Evolutionary conservation across 306 rosid species (phyloP).

Genomic region (Vachellia collinsii): DNA sequence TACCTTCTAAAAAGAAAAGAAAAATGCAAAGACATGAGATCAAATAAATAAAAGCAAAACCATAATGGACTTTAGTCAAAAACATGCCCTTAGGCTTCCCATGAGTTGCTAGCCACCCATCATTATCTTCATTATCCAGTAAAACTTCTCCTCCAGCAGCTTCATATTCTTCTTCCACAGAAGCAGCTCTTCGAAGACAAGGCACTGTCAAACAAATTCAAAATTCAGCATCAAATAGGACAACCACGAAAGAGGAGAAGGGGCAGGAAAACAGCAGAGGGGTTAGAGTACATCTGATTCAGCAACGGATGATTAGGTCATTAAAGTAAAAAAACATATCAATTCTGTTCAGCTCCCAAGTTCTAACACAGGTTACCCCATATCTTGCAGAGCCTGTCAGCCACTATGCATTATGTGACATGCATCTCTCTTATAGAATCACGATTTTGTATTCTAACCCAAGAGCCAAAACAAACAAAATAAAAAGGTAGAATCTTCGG

Average conservation of each 20-base stretch:
- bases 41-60: constrained; percentile 13
- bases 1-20: constrained; percentile 53
- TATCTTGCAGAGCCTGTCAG: background rate
- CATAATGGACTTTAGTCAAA: constrained; percentile 9
- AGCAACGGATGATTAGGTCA: background rate
- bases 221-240: constrained; percentile 32
- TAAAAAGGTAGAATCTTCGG: background rate
- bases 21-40: constrained; percentile 13
- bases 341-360: background rate
- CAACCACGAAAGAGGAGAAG: background rate
- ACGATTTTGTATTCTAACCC: background rate
- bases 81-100: constrained; percentile 85
- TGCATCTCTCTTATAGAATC: background rate
- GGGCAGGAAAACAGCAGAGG: background rate
- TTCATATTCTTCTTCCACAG: constrained; percentile 95
- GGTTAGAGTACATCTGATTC: background rate
- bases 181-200: constrained; percentile 88
- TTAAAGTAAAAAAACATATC: background rate
- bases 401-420: background rate
- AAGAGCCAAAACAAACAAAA: background rate
- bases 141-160: constrained; percentile 96
- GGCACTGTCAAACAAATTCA: constrained; percentile 65
- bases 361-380: no score
- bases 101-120: constrained; percentile 98
- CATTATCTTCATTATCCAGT: constrained; percentile 87